A percentile compares a stretch with the other conserved stretches of the same genome.
Evolutionary conservation across 2,329 filamentous ascomycete genomes (phyloP).

Genomic region (Grosmannia huntii): DNA sequence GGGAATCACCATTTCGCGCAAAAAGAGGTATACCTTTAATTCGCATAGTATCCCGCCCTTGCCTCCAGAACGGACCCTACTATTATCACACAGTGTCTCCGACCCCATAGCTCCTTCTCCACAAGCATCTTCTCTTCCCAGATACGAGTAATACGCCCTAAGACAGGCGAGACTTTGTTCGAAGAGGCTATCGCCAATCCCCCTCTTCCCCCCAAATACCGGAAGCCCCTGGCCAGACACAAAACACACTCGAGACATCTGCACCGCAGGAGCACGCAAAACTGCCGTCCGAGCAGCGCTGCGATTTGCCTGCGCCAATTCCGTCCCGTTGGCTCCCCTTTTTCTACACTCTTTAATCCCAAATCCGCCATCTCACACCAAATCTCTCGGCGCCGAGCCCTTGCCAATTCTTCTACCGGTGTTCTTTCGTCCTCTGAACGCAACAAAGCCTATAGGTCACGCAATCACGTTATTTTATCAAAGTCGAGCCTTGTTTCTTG

Average conservation of each 20-base stretch:
- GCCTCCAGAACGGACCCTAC: neutral
- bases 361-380: neutral
- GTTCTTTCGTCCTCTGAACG: neutral
- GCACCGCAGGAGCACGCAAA: neutral
- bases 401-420: neutral
- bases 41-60: neutral
- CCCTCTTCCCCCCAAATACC: neutral
- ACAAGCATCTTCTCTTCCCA: neutral
- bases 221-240: neutral
- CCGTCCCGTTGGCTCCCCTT: neutral
- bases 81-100: neutral
- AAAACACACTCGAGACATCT: neutral
- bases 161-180: neutral
- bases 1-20: too few relatives aligned
- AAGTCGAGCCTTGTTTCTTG: neutral
- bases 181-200: neutral
- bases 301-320: neutral
- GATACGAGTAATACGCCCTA: neutral
- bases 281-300: neutral
- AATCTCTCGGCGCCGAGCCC: conserved; percentile 1
- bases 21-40: too few relatives aligned
- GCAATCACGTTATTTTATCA: neutral
- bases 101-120: neutral
- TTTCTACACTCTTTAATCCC: neutral
- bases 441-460: neutral